A percentile compares a stretch with the other conserved stretches of the same genome.
Evolutionary conservation across 169 alveolate species (phyloP).

Genomic region (Cryptosporidium felis): DNA sequence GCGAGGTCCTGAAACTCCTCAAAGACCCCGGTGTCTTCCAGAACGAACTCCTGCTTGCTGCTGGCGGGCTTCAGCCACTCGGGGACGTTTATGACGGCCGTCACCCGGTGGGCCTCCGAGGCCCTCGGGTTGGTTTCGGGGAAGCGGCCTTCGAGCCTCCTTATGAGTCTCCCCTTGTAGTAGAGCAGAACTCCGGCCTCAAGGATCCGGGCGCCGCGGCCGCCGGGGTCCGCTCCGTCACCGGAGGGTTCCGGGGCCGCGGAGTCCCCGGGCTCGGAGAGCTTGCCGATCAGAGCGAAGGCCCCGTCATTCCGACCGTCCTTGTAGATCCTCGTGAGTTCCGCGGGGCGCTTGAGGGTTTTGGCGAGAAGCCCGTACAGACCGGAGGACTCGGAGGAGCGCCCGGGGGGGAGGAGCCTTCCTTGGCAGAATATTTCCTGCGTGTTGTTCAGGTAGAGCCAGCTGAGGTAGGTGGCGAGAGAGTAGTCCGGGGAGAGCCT

Average conservation of each 20-base stretch:
- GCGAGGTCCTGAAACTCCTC: conserved; percentile 82
- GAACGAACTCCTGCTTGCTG: conserved; percentile 88
- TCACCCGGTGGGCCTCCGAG: conserved; percentile 79
- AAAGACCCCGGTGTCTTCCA: conserved; percentile 85
- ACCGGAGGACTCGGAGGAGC: neutral
- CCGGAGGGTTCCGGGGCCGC: neutral
- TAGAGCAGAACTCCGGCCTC: conserved; percentile 89
- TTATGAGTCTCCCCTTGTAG: conserved; percentile 84
- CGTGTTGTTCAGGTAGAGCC: conserved; percentile 86
- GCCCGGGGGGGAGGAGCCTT: conserved; percentile 56
- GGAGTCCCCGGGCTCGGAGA: neutral
- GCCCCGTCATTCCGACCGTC: conserved; percentile 49
- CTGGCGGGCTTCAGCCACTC: conserved; percentile 89
- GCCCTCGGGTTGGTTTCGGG: conserved; percentile 75
- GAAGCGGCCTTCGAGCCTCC: conserved; percentile 86
- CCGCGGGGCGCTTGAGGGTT: neutral
- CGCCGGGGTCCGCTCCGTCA: neutral
- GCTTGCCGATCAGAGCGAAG: conserved; percentile 34
- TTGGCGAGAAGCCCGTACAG: conserved; percentile 12
- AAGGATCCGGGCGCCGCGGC: conserved; percentile 77
- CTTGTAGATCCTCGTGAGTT: conserved; percentile 4
- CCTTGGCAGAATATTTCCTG: conserved; percentile 86
- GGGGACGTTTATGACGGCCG: conserved; percentile 88
- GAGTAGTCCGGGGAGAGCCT: conserved; percentile 86
- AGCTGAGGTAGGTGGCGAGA: conserved; percentile 85